phyloP scores from a whole-genome alignment of 148 eudicot genomes.

The Dysphania ambrosioides region DNA sequence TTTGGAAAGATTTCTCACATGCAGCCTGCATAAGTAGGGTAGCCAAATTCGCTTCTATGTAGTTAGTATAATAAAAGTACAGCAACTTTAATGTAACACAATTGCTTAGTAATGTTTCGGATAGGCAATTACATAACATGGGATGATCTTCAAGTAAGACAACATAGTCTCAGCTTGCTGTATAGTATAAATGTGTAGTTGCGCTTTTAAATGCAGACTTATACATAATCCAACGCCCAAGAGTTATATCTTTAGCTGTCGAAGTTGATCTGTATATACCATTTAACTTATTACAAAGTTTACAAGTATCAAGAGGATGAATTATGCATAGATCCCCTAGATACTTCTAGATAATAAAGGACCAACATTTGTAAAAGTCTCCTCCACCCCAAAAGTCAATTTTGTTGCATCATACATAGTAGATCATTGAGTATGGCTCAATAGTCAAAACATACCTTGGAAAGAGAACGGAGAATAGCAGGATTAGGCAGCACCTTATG shows the following conservation, averaged over 20 bases:
- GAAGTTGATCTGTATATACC: background rate
- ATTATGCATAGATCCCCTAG: no score
- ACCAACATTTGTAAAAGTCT: no score
- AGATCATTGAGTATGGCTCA: no score
- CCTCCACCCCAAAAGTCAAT: no score
- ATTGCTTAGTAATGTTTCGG: background rate
- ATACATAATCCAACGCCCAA: background rate
- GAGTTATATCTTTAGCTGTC: background rate
- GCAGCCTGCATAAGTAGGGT: slow-evolving; percentile 38
- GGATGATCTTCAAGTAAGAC: background rate
- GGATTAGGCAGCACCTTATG: no score
- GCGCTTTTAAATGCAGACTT: background rate
- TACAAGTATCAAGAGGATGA: no score
- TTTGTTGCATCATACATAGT: no score
- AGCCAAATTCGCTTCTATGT: background rate
- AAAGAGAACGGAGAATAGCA: no score
- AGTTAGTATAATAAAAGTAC: background rate
- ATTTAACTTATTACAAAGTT: no score
- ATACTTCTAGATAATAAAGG: no score
- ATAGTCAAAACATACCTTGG: no score
- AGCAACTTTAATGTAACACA: background rate
- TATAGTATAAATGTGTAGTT: no score
- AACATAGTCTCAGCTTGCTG: background rate
- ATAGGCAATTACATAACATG: background rate
- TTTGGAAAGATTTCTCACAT: slow-evolving; percentile 30